Evolutionary conservation across 768 basidiomycete genomes (phyloP).

Genomic region (Cubamyces sp.): DNA sequence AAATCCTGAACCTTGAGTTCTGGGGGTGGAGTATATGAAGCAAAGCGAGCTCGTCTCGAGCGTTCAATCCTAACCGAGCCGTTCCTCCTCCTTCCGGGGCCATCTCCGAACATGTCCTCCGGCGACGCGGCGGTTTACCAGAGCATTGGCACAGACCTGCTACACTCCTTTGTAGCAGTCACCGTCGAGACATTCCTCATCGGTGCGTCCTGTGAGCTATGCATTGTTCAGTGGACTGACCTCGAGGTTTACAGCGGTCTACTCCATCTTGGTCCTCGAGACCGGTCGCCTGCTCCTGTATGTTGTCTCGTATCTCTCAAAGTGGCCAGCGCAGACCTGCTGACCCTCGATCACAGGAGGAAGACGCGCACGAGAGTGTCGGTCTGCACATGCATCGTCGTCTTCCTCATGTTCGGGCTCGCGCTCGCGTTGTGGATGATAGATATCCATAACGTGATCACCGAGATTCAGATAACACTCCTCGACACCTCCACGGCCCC

Average conservation of each 20-base stretch:
- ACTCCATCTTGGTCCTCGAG: not conserved
- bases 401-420: constrained; percentile 19
- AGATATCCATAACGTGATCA: constrained; percentile 27
- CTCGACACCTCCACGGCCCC: constrained; percentile 10
- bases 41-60: no score
- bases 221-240: no score
- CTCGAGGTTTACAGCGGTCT: not conserved
- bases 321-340: not conserved
- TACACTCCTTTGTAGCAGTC: constrained; percentile 17
- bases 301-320: not conserved
- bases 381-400: not conserved
- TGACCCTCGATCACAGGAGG: not conserved
- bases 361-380: not conserved
- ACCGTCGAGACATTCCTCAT: constrained; percentile 14
- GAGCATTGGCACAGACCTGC: constrained; percentile 8
- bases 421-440: constrained; percentile 27
- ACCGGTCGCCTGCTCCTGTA: not conserved
- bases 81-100: no score
- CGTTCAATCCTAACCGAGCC: no score
- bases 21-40: no score
- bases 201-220: not conserved
- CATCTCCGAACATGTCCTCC: no score
- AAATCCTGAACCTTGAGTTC: no score
- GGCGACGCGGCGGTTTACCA: not conserved
- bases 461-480: constrained; percentile 18